Evolutionary conservation across 495 filamentous ascomycete species (phyloP).

Genomic region (Xylaria curta): DNA sequence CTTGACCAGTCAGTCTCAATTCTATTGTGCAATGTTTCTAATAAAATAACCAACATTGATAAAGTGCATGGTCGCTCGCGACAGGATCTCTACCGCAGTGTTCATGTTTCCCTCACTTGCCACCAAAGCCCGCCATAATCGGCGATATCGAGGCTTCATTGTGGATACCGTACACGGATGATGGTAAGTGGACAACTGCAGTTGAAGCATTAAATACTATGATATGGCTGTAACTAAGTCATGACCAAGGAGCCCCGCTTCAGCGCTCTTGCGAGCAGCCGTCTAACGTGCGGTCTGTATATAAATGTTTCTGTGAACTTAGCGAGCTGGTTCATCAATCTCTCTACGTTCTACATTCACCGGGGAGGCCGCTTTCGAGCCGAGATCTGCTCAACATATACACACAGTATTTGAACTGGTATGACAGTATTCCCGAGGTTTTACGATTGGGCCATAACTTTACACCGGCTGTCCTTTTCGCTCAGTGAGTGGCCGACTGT

Average conservation of each 20-base stretch:
- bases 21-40: conserved; percentile 4
- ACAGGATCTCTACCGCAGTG: conserved; percentile 69
- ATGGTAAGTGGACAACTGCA: conserved; percentile 46
- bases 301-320: conserved; percentile 67
- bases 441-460: conserved; percentile 63
- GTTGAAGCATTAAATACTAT: background rate
- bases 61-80: conserved; percentile 67
- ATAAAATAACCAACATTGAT: conserved; percentile 35
- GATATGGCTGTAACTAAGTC: conserved; percentile 26
- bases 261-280: conserved; percentile 58
- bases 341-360: conserved; percentile 68
- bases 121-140: conserved; percentile 63
- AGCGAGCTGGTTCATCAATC: conserved; percentile 72
- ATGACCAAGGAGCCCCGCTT: conserved; percentile 48
- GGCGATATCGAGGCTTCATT: conserved; percentile 59
- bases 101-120: conserved; percentile 60
- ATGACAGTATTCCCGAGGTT: conserved; percentile 63
- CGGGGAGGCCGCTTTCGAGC: conserved; percentile 63
- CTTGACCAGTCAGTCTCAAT: conserved; percentile 66
- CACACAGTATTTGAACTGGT: conserved; percentile 67
- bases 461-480: conserved; percentile 66
- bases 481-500: conserved; percentile 58
- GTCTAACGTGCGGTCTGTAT: conserved; percentile 62
- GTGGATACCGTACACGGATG: conserved; percentile 66
- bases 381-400: conserved; percentile 62